Evolutionary conservation across 2,329 filamentous ascomycete genomes (phyloP).

Genomic region (Bipolaris zeicola): DNA sequence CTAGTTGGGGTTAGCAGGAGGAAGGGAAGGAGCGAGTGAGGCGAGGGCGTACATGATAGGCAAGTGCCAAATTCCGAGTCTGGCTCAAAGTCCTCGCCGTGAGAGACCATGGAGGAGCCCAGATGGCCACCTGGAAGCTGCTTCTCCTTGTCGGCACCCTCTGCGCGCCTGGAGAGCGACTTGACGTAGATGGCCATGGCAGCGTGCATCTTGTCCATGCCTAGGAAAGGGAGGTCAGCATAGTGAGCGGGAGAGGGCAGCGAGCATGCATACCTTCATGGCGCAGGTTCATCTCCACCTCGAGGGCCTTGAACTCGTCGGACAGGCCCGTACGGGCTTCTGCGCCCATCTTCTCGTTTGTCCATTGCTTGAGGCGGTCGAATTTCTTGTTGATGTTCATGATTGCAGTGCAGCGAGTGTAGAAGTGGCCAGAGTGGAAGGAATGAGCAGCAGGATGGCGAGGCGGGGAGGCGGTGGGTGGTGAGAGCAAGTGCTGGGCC

Average conservation of each 20-base stretch:
- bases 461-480: conserved; percentile 18
- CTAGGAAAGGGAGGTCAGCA: conserved; percentile 53
- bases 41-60: conserved; percentile 66
- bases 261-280: conserved; percentile 71
- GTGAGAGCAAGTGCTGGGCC: conserved; percentile 21
- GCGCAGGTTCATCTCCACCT: conserved; percentile 86
- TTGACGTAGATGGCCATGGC: conserved; percentile 88
- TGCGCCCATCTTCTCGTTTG: conserved; percentile 91
- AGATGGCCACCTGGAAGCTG: conserved; percentile 77
- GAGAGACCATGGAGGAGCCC: conserved; percentile 81
- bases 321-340: conserved; percentile 86
- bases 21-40: neutral
- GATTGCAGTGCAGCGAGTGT: conserved; percentile 19
- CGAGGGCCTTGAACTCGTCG: conserved; percentile 88
- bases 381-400: conserved; percentile 84
- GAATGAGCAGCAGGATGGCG: conserved; percentile 9
- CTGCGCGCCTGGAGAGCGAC: conserved; percentile 81
- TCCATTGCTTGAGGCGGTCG: conserved; percentile 97
- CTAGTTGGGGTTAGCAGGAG: conserved; percentile 49
- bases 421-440: conserved; percentile 2
- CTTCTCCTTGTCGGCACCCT: conserved; percentile 88
- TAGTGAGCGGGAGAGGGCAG: conserved; percentile 7
- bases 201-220: conserved; percentile 86
- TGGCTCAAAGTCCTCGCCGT: conserved; percentile 90
- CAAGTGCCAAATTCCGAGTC: conserved; percentile 92